Conservation (phyloP, 2,329 filamentous ascomycete species). For the Blastomyces gilchristii region DNA sequence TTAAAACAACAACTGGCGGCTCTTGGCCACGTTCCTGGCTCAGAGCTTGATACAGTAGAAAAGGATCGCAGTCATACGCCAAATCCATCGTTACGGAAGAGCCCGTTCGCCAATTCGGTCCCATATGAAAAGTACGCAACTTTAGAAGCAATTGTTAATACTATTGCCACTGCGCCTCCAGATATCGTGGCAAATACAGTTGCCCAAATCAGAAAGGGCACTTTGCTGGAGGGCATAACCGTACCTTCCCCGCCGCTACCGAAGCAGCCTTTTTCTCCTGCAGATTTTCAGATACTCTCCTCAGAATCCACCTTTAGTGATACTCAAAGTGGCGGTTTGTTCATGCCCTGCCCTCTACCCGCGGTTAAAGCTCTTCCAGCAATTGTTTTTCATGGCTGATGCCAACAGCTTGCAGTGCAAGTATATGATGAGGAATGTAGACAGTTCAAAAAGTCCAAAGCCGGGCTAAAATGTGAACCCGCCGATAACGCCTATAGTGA, state of each 20-base stretch:
- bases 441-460: neutral
- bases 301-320: too few species aligned
- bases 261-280: neutral
- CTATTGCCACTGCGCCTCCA: constrained; percentile 7
- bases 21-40: constrained; percentile 32
- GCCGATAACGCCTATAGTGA: neutral
- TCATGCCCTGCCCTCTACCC: neutral
- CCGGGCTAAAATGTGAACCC: neutral
- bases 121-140: constrained; percentile 5
- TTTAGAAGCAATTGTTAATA: constrained; percentile 2
- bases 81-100: neutral
- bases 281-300: neutral
- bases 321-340: constrained; percentile 1
- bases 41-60: neutral
- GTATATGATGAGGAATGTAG: neutral
- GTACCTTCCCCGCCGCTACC: neutral
- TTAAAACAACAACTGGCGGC: constrained; percentile 77
- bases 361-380: neutral
- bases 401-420: constrained; percentile 3
- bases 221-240: neutral
- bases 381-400: neutral
- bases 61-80: too few species aligned
- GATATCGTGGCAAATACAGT: constrained; percentile 8
- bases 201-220: constrained; percentile 6
- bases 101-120: neutral